Conservation (phyloP, 2,329 filamentous ascomycete species). For the Rutstroemia sp. region DNA sequence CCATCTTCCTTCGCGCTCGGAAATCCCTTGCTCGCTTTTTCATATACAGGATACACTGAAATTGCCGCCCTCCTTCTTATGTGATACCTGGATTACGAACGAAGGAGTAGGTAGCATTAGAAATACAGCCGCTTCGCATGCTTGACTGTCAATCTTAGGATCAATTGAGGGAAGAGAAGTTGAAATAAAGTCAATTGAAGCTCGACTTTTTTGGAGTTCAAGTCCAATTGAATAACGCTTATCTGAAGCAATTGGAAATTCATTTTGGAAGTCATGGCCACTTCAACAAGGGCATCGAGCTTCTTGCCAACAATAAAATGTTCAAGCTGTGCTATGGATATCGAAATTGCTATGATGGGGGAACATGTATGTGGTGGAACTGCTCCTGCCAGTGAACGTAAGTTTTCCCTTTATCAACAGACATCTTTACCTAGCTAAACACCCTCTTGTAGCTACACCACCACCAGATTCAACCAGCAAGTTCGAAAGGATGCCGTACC, state of each 20-base stretch:
- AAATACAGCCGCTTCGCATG: neutral
- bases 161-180: neutral
- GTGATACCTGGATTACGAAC: neutral
- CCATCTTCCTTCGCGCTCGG: neutral
- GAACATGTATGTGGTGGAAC: conserved; percentile 64
- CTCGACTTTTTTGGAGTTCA: neutral
- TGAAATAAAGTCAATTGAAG: neutral
- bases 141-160: neutral
- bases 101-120: neutral
- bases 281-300: conserved; percentile 42
- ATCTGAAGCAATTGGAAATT: too few species aligned
- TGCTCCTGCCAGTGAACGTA: conserved; percentile 39
- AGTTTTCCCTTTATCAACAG: conserved; percentile 7
- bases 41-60: neutral
- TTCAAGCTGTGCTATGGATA: conserved; percentile 68
- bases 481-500: conserved; percentile 20
- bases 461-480: conserved; percentile 22
- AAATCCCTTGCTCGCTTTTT: neutral
- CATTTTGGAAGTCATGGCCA: conserved; percentile 26
- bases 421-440: conserved; percentile 1
- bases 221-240: neutral
- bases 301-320: conserved; percentile 83
- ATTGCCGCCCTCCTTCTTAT: neutral
- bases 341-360: conserved; percentile 80
- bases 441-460: conserved; percentile 22